phyloP scores from a whole-genome alignment of 768 basidiomycete genomes.

The Serendipita sp. region DNA sequence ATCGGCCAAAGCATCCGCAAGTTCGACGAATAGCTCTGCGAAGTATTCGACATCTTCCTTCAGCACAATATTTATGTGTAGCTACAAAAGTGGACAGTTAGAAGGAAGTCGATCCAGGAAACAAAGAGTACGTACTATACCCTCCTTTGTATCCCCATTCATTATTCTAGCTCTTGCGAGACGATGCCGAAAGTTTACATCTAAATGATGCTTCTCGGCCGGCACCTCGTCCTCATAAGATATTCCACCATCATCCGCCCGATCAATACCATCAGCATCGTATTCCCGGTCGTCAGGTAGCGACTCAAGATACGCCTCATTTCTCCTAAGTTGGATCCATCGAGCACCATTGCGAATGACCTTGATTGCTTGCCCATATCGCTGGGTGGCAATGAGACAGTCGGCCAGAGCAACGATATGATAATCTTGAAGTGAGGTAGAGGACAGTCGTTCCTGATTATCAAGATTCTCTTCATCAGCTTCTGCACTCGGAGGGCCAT shows the following conservation, averaged over 20 bases:
- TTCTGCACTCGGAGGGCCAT: slow-evolving; percentile 28
- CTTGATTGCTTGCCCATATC: slow-evolving; percentile 50
- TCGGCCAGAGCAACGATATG: slow-evolving; percentile 75
- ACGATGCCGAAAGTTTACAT: slow-evolving; percentile 67
- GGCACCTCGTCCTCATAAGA: slow-evolving; percentile 33
- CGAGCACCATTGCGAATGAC: slow-evolving; percentile 61
- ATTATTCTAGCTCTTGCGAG: slow-evolving; percentile 70
- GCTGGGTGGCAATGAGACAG: slow-evolving; percentile 53
- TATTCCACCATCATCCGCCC: slow-evolving; percentile 6
- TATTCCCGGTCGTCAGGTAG: slow-evolving; percentile 83
- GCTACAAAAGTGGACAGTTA: slow-evolving; percentile 25
- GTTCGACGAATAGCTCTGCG: slow-evolving; percentile 60
- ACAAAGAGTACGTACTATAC: slow-evolving; percentile 37
- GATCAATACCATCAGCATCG: slow-evolving; percentile 29
- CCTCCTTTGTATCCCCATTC: slow-evolving; percentile 65
- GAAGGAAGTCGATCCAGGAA: neutral
- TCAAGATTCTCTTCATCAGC: slow-evolving; percentile 13
- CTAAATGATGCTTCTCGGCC: slow-evolving; percentile 45
- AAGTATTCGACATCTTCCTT: slow-evolving; percentile 61
- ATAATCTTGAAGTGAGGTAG: slow-evolving; percentile 25
- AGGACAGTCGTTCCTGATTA: slow-evolving; percentile 28
- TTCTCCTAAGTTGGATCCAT: slow-evolving; percentile 77
- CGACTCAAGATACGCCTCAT: slow-evolving; percentile 64
- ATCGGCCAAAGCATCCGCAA: slow-evolving; percentile 74
- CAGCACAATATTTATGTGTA: slow-evolving; percentile 60